Evolutionary conservation across 2,329 filamentous ascomycete genomes (phyloP), one percentile per base, ranked within the genome.

Genomic region (Fusarium nelsonii): DNA sequence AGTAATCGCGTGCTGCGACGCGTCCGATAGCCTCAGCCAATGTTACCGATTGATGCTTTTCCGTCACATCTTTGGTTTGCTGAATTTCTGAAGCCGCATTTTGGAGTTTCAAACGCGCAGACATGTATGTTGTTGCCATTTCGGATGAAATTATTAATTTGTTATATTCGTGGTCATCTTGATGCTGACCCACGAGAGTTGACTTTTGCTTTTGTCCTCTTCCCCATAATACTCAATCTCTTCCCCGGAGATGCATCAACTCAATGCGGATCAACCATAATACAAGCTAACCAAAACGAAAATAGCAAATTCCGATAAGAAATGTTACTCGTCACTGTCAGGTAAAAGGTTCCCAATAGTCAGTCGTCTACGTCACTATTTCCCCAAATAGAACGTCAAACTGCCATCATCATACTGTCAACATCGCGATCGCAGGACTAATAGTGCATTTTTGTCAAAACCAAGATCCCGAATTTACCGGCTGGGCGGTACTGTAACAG

Each of bases 321-420:
- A 0, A 14, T 32, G n/a, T 23, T 2, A 55, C 18, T 55, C 52
- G 33, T 39, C 10, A 3, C 10, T 30, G 3, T 26, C 3, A n/a
- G 9, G n/a, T 49, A 8, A 16, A 30, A 18, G 20, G 28, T 49
- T 30, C 14, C 11, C 11, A 4, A 20, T 1, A n/a, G 1, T 37
- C 6, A 4, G 15, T 37, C 33, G 16, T 39, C 30, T 55, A 37
- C 52, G 43, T 55, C 52, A 55, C 8, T 39, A 15, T 9, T 12
- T 34, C 11, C 28, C 16, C 2, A 18, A 4, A 20, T n/a, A 3
- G 15, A 46, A 54, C 52, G 52, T 55, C 33, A 55, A 28, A 6
- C 4, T 49, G 23, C 43, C 52, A 55, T 55, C 52, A 55, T 55
- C 30, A 30, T 30, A 12, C 43, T 32, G 16, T 26, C 20, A 18